These are phyloP conservation scores for Lepiota venenata DNA, from an alignment of 768 basidiomycete species.

Conservation along the genomic window DNA sequence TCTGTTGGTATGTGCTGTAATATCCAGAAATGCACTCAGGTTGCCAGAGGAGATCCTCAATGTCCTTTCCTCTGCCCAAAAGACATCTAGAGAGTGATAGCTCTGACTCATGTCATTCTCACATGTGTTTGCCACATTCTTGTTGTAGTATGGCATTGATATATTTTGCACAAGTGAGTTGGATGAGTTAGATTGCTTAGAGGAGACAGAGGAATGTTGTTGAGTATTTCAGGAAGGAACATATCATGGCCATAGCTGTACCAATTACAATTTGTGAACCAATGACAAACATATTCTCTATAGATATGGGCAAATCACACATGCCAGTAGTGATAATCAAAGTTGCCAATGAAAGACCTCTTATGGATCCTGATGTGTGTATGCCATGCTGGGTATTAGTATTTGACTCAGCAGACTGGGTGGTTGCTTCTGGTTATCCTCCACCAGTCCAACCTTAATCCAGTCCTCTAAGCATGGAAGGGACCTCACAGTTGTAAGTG, in stretches of 20 bases:
- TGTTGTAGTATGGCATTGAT: constrained; percentile 61
- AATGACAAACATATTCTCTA: not conserved
- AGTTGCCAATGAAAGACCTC: not conserved
- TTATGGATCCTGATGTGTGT: not conserved
- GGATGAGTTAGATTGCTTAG: constrained; percentile 79
- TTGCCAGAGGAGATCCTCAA: constrained; percentile 21
- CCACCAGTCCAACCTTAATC: too few relatives aligned
- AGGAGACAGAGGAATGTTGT: constrained; percentile 83
- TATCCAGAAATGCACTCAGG: constrained; percentile 12
- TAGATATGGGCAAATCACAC: not conserved
- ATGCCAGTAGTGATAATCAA: not conserved
- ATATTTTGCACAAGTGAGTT: constrained; percentile 84
- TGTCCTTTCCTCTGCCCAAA: constrained; percentile 21
- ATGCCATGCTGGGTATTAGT: not conserved
- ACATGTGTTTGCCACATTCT: constrained; percentile 55
- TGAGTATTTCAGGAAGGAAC: constrained; percentile 66
- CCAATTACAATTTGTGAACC: constrained; percentile 6
- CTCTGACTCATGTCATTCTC: constrained; percentile 40
- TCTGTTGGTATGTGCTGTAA: not conserved
- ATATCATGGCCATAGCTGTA: not conserved
- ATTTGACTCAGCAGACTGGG: not conserved
- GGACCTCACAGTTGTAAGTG: too few relatives aligned
- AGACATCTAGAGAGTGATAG: constrained; percentile 36
- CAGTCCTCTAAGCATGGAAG: too few relatives aligned
- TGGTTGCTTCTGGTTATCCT: constrained; percentile 9